These are phyloP conservation scores for Leishmania lainsoni DNA, from an alignment of 208 protist genomes.

Conservation along the genomic window DNA sequence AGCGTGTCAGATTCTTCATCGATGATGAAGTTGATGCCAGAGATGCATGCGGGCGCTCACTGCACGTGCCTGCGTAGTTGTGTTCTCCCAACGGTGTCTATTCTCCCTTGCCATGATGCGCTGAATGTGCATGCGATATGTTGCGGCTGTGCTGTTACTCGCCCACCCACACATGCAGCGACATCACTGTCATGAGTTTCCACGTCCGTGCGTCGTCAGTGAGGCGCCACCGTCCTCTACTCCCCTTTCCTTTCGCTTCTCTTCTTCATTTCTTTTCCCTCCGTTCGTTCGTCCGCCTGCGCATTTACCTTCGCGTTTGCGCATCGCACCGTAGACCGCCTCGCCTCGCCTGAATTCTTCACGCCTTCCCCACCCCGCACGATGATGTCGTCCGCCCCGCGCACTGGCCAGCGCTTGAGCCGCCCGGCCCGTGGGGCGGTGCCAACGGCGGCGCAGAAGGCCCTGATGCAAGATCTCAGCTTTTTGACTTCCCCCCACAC, in stretches of 20 bases:
- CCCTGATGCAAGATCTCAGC: constrained; percentile 15
- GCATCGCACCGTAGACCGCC: not conserved
- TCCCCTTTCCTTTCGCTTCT: not conserved
- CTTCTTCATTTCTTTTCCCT: not conserved
- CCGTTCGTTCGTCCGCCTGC: not conserved
- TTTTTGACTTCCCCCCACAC: constrained; percentile 10
- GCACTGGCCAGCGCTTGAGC: not conserved
- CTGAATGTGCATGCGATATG: not conserved
- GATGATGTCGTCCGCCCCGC: not conserved
- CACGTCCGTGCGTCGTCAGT: not conserved
- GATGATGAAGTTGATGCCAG: not conserved
- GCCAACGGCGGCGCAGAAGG: constrained; percentile 23
- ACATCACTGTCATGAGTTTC: not conserved
- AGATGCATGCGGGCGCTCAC: not conserved
- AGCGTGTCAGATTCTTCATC: not conserved
- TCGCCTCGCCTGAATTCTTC: not conserved
- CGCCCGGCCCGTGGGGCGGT: constrained; percentile 13
- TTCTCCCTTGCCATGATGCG: not conserved
- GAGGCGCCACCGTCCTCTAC: not conserved
- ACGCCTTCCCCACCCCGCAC: not conserved
- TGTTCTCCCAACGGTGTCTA: not conserved
- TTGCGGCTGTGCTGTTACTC: not conserved
- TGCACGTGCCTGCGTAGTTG: not conserved
- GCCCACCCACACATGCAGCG: not conserved
- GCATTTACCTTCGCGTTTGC: not conserved